Evolutionary conservation across 2,329 filamentous ascomycete species (phyloP), one percentile per base, ranked within the genome.

Genomic region (Fusarium chlamydosporum): DNA sequence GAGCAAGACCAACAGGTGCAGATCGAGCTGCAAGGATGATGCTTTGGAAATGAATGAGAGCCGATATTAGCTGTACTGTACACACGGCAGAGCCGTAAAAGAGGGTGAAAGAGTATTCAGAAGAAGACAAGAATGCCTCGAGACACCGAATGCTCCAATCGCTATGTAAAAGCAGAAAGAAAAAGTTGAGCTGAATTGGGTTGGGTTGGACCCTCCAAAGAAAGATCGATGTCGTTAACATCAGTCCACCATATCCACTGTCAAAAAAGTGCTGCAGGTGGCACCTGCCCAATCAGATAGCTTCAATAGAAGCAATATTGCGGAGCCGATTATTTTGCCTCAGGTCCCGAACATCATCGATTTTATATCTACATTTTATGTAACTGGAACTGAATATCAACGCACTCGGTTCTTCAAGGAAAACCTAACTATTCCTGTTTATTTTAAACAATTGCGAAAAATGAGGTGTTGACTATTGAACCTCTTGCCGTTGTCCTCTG

Each of bases 191-290:
- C 33, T 35, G n/a, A 31, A 34, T 38, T 55, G 34, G 34, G 11
- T 15, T 38, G 27, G 29, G 12, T 16, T 38, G 27, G 29, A 47
- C 23, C 31, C 46, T 35, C 31, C 52, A 31, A 51, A 56, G 46
- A 31, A 51, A 56, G 46, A 53, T 57, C 41, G 48, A 61, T 40
- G 61, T 61, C 59, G 59, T 69, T 53, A 65, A 45, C 29, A 70
- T 72, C 69, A 70, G 69, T 48, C 54, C 42, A 72, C 54, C 42
- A 72, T 41, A 41, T 37, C 35, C 51, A 60, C 57, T 29, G 20
- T 46, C 29, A 34, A 56, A 51, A 59, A 65, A 61, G 37, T 43
- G 42, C 50, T 46, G 55, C 42, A 37, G 23, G 45, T 38, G 26
- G 15, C 15, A 12, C n/a, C 9, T n/a, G 13, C 7, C 68, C 68